A percentile compares a stretch with the other conserved stretches of the same genome.
These are phyloP conservation scores for Hymenoscyphus scutula DNA, from an alignment of 2,329 filamentous ascomycete species.

Conservation along the genomic window DNA sequence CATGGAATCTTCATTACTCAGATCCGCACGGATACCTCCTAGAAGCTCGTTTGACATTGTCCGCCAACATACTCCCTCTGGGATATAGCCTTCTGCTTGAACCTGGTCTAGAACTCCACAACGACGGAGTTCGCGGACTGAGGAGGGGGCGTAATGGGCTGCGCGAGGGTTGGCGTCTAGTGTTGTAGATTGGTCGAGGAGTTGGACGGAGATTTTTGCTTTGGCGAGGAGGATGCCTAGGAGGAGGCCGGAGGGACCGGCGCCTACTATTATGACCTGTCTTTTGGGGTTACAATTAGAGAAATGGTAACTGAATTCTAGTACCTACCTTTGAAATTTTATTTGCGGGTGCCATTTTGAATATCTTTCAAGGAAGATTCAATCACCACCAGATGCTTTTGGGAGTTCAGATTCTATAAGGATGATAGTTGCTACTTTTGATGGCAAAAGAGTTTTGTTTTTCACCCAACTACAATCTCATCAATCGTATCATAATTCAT, in stretches of 20 bases:
- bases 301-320: no score
- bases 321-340: neutral
- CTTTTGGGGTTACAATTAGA: neutral
- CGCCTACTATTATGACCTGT: slow-evolving; percentile 15
- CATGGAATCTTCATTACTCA: slow-evolving; percentile 37
- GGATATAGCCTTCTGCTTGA: slow-evolving; percentile 41
- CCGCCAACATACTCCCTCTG: slow-evolving; percentile 45
- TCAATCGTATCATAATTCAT: no score
- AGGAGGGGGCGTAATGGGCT: slow-evolving; percentile 58
- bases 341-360: neutral
- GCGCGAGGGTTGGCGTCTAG: slow-evolving; percentile 60
- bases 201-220: slow-evolving; percentile 49
- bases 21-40: slow-evolving; percentile 18
- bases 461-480: no score
- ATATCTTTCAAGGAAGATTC: no score
- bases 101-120: slow-evolving; percentile 56
- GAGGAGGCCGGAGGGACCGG: slow-evolving; percentile 45
- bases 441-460: no score
- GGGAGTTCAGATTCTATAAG: no score
- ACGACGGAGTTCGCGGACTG: slow-evolving; percentile 54
- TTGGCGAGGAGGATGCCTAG: slow-evolving; percentile 52
- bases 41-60: slow-evolving; percentile 40
- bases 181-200: slow-evolving; percentile 53
- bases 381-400: no score
- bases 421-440: no score